These are phyloP conservation scores for Globisporangium yorkense DNA, from an alignment of 352 stramenopile species.

Conservation along the genomic window DNA sequence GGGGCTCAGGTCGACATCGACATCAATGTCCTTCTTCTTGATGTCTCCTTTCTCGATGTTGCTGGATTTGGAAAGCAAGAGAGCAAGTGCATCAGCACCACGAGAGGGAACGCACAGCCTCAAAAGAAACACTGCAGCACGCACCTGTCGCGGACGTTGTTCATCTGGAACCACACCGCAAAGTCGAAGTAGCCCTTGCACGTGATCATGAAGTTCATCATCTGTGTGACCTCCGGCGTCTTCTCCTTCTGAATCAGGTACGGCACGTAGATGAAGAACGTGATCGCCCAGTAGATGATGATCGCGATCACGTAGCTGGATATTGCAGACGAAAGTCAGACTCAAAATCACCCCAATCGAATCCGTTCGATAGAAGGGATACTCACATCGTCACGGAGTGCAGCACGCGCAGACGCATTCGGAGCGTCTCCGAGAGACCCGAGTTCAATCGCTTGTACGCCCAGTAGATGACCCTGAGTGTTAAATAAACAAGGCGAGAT, in stretches of 20 bases:
- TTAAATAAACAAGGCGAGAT: not conserved
- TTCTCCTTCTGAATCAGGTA: slow-evolving; percentile 66
- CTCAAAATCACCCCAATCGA: too few species aligned
- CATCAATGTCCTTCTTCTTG: slow-evolving; percentile 64
- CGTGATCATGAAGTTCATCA: slow-evolving; percentile 90
- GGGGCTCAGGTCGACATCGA: slow-evolving; percentile 80
- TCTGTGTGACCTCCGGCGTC: slow-evolving; percentile 47
- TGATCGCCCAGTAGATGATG: slow-evolving; percentile 88
- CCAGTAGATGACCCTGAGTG: slow-evolving; percentile 69
- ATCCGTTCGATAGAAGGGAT: not conserved
- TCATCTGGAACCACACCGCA: slow-evolving; percentile 88
- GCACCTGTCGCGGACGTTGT: slow-evolving; percentile 62
- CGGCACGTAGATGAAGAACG: slow-evolving; percentile 81
- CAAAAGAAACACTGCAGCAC: not conserved
- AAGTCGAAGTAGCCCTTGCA: slow-evolving; percentile 90
- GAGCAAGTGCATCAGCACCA: not conserved
- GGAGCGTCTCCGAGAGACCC: slow-evolving; percentile 77
- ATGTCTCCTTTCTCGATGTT: slow-evolving; percentile 12
- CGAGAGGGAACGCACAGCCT: not conserved
- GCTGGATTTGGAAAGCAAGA: not conserved
- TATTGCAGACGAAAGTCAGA: not conserved
- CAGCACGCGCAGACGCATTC: slow-evolving; percentile 79
- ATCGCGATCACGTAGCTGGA: slow-evolving; percentile 85
- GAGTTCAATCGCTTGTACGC: slow-evolving; percentile 76
- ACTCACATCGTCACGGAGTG: slow-evolving; percentile 86